phyloP scores from a whole-genome alignment of 164 flowering plant species.

The Aristolochia fimbriata region DNA sequence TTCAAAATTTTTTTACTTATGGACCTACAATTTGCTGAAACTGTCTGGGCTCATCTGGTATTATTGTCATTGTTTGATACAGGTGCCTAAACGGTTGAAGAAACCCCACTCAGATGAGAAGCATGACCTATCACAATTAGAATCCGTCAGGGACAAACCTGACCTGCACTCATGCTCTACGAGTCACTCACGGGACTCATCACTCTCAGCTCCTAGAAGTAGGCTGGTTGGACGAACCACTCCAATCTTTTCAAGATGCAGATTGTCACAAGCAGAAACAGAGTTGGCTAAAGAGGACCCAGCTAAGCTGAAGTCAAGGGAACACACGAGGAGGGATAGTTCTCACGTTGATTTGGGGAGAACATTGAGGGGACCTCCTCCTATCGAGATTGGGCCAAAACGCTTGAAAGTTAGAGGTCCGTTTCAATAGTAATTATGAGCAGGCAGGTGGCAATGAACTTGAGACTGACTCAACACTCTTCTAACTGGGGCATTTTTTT shows the following conservation, averaged over 20 bases:
- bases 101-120: constrained; percentile 33
- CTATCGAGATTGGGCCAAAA: constrained; percentile 46
- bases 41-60: too few species aligned
- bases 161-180: constrained; percentile 5
- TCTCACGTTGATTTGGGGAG: not conserved
- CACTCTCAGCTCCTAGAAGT: constrained; percentile 13
- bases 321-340: constrained; percentile 22
- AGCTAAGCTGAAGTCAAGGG: constrained; percentile 19
- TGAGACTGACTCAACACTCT: constrained; percentile 1
- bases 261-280: constrained; percentile 2
- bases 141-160: constrained; percentile 15
- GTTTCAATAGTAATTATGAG: constrained; percentile 3
- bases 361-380: constrained; percentile 24
- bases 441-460: not conserved
- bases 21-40: too few species aligned
- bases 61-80: too few species aligned
- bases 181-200: constrained; percentile 21
- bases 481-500: not conserved
- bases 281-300: constrained; percentile 18
- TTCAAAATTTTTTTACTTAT: too few species aligned
- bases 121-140: constrained; percentile 19
- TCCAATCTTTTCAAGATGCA: constrained; percentile 35
- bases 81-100: constrained; percentile 65
- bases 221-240: constrained; percentile 24
- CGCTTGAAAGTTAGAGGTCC: constrained; percentile 71